Base-by-base conservation (phyloP, 2,329 filamentous ascomycete species). In the Trichoderma breve region DNA sequence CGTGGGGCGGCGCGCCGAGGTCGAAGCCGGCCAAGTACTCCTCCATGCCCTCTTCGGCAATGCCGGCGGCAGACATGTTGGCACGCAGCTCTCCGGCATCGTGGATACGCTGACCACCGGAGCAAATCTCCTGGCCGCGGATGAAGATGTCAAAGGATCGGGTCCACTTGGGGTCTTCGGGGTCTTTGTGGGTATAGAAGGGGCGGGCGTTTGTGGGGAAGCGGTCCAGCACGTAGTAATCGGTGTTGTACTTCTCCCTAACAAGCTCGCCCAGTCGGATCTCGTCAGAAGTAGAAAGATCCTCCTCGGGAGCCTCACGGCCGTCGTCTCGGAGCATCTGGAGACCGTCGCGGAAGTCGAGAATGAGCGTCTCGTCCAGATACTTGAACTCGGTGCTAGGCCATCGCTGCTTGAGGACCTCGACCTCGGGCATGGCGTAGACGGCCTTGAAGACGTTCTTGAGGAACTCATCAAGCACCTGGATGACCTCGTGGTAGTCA, bases 141-240 rank as follows among this genome's bases (percentile, higher is more conserved):
- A 97, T 88, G 83, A 98, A 98, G 72, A 98, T 97, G 80, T 98
- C 95, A 77, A 97, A 98, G 0, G 95, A 97, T 80, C 97, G 97
- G 65, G 95, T 98, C 80, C 90, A 89, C 39, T 87, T 86, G 14
- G 88, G 85, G 77, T 97, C 89, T 18, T 91, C 85, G 2, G 91
- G 88, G 74, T 97, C 93, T 32, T 91, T 91, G 88, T 97, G 95
- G 1, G 95, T 93, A 79, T 98, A 97, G 82, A 98, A 97, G 0
- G 95, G 95, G 57, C 95, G 89, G 3, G 93, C 95, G 7, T 90
- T 91, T 26, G 89, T 85, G 1, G 95, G 95, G 84, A 98, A 98
- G 79, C 97, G 97, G 86, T 98, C 95, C 53, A 98, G 87, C 74
- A 98, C 92, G 82, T 96, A 98, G 83, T 97, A 97, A 77, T 98